Evolutionary conservation across 345 rosid genomes (phyloP), one percentile per base, ranked within the genome.

Genomic region (Citropsis articulata): DNA sequence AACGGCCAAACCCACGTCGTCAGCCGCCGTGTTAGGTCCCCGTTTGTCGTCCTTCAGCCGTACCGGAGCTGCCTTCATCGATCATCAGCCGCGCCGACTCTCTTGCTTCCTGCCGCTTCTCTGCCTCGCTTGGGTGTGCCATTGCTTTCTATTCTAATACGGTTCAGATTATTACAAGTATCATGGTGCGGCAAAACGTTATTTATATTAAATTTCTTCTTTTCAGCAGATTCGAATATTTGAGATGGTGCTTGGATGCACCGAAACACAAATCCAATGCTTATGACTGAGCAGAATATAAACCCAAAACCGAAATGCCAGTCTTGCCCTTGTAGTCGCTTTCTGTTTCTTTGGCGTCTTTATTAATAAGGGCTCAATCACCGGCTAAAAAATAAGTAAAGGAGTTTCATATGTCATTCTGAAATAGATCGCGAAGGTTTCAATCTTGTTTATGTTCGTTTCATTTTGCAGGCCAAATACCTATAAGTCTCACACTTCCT

Each of bases 211-310:
- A 68, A 25, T 66, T 24, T 22, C 13, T 76, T 28, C 33, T 14
- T 74, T 66, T 62, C 18, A 78, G 79, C 90, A 92, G 99, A 67
- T 93, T 57, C 90, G 94, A 21, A 89, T 96, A 48, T 90, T 98
- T 6, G 99, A 96, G 85, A 81, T 92, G 93, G 85, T 95, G 77
- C 98, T 93, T 50, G 99, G 98, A 66, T 84, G 86, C 97, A 4
- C 94, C 98, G 13, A 94, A 92, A 73, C 98, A 96, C 81, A 96
- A 96, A 81, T 94, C 98, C 64, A 92, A 89, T 68, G 93, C 98
- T 63, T 96, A 91, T 60, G 98, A 94, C 83, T 81, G 88, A 42
- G 93, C 97, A 71, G 98, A 94, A 6, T 36, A 38, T 38, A 2
- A 45, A 45, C 16, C 50, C 18, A 45, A 45, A 45, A 45, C 18